phyloP scores from a whole-genome alignment of 2,329 filamentous ascomycete genomes.

The Paecilomyces sp. region DNA sequence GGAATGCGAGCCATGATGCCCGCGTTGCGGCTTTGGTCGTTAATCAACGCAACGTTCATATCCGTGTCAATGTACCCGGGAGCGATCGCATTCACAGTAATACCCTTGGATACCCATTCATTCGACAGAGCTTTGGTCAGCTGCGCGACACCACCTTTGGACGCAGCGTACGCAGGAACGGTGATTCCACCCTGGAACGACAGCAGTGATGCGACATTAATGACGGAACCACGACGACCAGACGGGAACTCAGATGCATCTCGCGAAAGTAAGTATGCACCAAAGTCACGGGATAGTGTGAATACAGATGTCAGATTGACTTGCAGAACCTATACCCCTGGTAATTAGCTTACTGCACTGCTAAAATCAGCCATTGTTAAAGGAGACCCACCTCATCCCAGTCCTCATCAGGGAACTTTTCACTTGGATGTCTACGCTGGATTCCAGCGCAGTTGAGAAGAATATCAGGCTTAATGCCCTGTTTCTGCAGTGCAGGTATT shows the following conservation, averaged over 20 bases:
- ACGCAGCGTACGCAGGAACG: conserved; percentile 79
- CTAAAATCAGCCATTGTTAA: not conserved
- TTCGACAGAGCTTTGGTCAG: conserved; percentile 80
- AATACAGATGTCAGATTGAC: conserved; percentile 83
- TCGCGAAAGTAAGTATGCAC: conserved; percentile 23
- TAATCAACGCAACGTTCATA: conserved; percentile 80
- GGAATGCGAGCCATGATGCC: conserved; percentile 77
- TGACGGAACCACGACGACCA: conserved; percentile 46
- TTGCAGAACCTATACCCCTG: conserved; percentile 58
- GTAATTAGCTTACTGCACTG: not conserved
- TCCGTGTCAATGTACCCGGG: conserved; percentile 91
- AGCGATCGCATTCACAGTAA: conserved; percentile 82
- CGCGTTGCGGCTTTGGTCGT: conserved; percentile 60
- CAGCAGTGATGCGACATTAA: conserved; percentile 78
- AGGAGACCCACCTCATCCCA: conserved; percentile 55
- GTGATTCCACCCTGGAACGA: conserved; percentile 83
- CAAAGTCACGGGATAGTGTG: conserved; percentile 39
- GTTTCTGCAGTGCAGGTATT: conserved; percentile 29
- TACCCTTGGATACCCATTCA: conserved; percentile 72
- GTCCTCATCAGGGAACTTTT: conserved; percentile 68
- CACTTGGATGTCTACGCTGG: conserved; percentile 68
- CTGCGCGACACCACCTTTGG: conserved; percentile 78
- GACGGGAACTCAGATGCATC: conserved; percentile 19
- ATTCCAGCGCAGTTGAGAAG: conserved; percentile 84
- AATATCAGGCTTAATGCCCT: conserved; percentile 60